Percentiles rank a stretch among this genome's conserved stretches.
Conservation (phyloP, 75 land plant genomes). For the Selaginella moellendorffii region DNA sequence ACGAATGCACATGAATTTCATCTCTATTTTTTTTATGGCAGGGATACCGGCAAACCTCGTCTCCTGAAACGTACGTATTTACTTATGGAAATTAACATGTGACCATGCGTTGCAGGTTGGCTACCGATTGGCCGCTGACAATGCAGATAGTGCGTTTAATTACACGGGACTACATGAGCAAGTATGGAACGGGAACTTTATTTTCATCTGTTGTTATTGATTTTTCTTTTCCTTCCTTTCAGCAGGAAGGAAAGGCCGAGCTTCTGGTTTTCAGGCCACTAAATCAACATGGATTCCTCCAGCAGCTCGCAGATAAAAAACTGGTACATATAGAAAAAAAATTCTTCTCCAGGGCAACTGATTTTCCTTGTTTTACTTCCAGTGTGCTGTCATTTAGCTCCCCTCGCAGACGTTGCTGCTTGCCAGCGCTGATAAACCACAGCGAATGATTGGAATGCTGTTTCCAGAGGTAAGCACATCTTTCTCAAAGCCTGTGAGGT, state of each 20-base stretch:
- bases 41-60: slow-evolving; percentile 27
- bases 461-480: slow-evolving; percentile 85
- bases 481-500: not conserved
- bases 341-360: not conserved
- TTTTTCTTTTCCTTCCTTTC: not conserved
- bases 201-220: not conserved
- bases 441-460: slow-evolving; percentile 84
- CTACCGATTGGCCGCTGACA: slow-evolving; percentile 80
- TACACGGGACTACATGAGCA: slow-evolving; percentile 87
- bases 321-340: slow-evolving; percentile 38
- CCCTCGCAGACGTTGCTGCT: slow-evolving; percentile 74
- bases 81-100: not conserved
- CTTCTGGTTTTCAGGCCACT: slow-evolving; percentile 65
- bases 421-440: slow-evolving; percentile 69
- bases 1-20: not conserved
- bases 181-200: not conserved
- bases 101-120: slow-evolving; percentile 39
- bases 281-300: slow-evolving; percentile 73
- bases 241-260: slow-evolving; percentile 81
- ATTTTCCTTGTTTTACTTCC: not conserved
- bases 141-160: slow-evolving; percentile 97
- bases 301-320: slow-evolving; percentile 85
- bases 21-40: slow-evolving; percentile 8
- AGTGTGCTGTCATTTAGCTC: slow-evolving; percentile 89
- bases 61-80: slow-evolving; percentile 29